phyloP scores from a whole-genome alignment of 768 basidiomycete genomes.

The Boletus huronensis region DNA sequence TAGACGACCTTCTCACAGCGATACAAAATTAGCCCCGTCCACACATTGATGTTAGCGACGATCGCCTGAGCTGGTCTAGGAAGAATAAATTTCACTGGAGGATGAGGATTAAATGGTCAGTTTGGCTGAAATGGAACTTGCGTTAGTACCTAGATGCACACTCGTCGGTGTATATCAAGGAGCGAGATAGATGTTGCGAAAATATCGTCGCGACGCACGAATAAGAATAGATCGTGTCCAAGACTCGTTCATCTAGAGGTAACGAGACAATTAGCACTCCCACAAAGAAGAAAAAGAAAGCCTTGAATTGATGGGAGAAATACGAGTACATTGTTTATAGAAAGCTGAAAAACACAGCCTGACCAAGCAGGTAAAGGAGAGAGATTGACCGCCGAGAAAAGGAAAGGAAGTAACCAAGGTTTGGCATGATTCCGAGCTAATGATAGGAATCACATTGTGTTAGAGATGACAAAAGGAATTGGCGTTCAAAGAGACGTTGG shows the following conservation, averaged over 20 bases:
- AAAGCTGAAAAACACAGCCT: constrained; percentile 16
- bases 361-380: constrained; percentile 21
- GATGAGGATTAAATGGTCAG: not conserved
- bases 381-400: not conserved
- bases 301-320: constrained; percentile 14
- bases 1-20: not conserved
- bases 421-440: constrained; percentile 1
- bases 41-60: too few species aligned
- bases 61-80: not conserved
- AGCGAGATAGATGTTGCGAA: not conserved
- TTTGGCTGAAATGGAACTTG: not conserved
- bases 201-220: not conserved
- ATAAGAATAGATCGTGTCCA: not conserved
- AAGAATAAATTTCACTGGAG: not conserved
- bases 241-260: not conserved
- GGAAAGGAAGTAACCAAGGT: constrained; percentile 8
- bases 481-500: constrained; percentile 6
- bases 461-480: not conserved
- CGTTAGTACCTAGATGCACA: not conserved
- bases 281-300: not conserved
- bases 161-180: not conserved
- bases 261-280: not conserved
- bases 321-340: constrained; percentile 15
- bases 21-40: not conserved
- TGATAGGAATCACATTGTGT: constrained; percentile 5